phyloP scores from a whole-genome alignment of 2,329 filamentous ascomycete genomes.

The Calonectria crousiana region DNA sequence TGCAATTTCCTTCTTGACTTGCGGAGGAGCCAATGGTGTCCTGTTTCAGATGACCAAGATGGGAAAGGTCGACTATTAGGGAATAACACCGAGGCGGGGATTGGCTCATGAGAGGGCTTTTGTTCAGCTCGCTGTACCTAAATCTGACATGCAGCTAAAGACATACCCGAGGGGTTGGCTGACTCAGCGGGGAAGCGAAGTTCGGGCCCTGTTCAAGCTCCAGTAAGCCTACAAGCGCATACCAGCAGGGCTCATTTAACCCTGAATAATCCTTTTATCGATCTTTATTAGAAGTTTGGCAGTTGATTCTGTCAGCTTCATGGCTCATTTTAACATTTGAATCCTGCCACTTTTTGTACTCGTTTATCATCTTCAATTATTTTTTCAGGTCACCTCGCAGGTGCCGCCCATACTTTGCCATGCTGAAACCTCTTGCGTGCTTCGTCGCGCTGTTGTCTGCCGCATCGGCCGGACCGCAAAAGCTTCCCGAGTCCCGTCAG shows the following conservation, averaged over 20 bases:
- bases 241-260: neutral
- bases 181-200: neutral
- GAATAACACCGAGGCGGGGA: neutral
- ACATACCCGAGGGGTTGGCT: neutral
- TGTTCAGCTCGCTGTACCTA: neutral
- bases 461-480: neutral
- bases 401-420: neutral
- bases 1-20: neutral
- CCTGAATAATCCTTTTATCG: neutral
- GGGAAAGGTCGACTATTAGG: neutral
- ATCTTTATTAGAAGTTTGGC: no score
- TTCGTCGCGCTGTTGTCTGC: neutral
- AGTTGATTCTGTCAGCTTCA: neutral
- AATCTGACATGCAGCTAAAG: neutral
- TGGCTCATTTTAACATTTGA: neutral
- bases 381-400: neutral
- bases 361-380: no score
- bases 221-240: neutral
- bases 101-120: neutral
- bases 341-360: neutral
- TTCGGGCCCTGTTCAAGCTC: no score
- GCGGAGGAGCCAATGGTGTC: neutral
- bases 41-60: neutral
- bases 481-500: neutral
- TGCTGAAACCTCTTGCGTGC: neutral